These are phyloP conservation scores for Penicillium samsonianum DNA, from an alignment of 495 filamentous ascomycete species.

Conservation along the genomic window DNA sequence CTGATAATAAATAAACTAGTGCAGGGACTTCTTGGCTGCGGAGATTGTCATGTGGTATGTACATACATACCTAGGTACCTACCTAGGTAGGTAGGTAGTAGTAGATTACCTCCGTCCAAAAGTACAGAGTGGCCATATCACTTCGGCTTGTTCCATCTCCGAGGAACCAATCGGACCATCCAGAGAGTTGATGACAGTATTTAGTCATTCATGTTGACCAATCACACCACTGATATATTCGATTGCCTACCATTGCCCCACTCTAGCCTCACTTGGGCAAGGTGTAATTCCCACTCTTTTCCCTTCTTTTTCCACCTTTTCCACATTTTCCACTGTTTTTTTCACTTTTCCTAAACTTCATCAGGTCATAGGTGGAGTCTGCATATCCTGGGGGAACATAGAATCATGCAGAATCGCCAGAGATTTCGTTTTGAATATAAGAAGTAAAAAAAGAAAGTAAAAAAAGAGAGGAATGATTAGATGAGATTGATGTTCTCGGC, in stretches of 20 bases:
- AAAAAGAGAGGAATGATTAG: constrained; percentile 23
- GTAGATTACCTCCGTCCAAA: background rate
- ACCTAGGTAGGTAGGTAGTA: no score
- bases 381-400: constrained; percentile 37
- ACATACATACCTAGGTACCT: no score
- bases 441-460: constrained; percentile 5
- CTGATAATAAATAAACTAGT: constrained; percentile 4
- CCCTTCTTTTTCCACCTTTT: constrained; percentile 23
- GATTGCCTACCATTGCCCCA: constrained; percentile 35
- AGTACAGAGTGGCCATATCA: constrained; percentile 19
- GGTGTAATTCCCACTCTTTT: constrained; percentile 27
- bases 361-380: constrained; percentile 36
- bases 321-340: constrained; percentile 23
- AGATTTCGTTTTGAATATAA: constrained; percentile 8
- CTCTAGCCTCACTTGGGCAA: constrained; percentile 27
- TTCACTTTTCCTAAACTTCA: constrained; percentile 30
- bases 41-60: no score
- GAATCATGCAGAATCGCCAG: constrained; percentile 5
- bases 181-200: constrained; percentile 34
- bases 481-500: constrained; percentile 24
- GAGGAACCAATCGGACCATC: constrained; percentile 27
- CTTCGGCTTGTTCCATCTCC: constrained; percentile 13
- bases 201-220: constrained; percentile 17
- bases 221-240: constrained; percentile 25
- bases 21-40: background rate